Conservation (phyloP, 306 rosid genomes). For the Rubus parviflorus region DNA sequence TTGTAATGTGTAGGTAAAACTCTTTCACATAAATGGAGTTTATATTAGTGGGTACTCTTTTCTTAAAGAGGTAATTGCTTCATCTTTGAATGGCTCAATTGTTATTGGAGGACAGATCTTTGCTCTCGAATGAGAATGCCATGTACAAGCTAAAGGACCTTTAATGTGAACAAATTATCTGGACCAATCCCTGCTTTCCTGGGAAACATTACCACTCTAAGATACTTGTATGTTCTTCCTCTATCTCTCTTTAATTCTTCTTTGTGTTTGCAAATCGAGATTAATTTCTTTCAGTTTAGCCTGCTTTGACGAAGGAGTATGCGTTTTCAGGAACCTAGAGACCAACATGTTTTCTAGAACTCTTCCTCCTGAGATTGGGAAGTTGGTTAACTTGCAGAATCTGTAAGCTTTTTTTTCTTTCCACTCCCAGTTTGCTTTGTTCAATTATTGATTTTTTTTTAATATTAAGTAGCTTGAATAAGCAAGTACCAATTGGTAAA, state of each 20-base stretch:
- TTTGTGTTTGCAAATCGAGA: background rate
- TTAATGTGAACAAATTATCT: constrained; percentile 20
- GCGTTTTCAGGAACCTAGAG: constrained; percentile 9
- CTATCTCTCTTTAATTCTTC: background rate
- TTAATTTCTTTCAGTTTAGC: background rate
- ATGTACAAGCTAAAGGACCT: background rate
- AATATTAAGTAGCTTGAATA: background rate
- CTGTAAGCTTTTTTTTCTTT: constrained; percentile 12
- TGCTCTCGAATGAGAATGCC: too few relatives aligned
- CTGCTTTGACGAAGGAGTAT: background rate
- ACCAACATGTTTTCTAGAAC: constrained; percentile 12
- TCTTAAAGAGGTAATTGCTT: too few relatives aligned
- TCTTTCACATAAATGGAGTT: too few relatives aligned
- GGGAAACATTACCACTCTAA: constrained; percentile 22
- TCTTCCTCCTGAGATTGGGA: constrained; percentile 21
- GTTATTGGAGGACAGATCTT: too few relatives aligned
- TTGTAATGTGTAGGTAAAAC: too few relatives aligned
- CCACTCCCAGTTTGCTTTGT: background rate
- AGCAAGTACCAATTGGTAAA: background rate
- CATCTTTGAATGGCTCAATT: too few relatives aligned
- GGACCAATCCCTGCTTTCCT: constrained; percentile 23
- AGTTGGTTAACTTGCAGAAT: background rate
- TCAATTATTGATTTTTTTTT: too few relatives aligned
- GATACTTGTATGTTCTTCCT: background rate
- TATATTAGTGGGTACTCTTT: too few relatives aligned